phyloP scores from a whole-genome alignment of 176 grass and related monocot species.

The Paspalum notatum region DNA sequence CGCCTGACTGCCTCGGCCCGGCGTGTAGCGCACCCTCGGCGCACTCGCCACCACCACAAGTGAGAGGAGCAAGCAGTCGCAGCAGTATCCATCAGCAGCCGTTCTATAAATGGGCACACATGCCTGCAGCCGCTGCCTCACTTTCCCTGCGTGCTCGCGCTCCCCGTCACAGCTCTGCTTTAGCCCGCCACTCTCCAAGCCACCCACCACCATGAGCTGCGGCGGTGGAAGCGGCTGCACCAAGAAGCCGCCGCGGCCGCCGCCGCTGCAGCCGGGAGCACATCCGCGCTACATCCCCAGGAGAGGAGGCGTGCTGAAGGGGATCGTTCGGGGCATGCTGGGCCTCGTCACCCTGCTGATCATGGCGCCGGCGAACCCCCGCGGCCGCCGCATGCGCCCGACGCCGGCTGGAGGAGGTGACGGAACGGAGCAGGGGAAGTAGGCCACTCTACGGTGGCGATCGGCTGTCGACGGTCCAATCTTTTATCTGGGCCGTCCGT shows the following conservation, averaged over 20 bases:
- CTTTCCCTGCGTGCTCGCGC: not conserved
- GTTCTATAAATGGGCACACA: slow-evolving; percentile 12
- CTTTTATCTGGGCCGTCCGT: slow-evolving; percentile 36
- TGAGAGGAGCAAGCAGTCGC: not conserved
- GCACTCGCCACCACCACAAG: not conserved
- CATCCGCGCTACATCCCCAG: slow-evolving; percentile 44
- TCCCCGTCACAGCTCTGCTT: not conserved
- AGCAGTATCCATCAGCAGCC: not conserved
- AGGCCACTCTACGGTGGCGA: not conserved
- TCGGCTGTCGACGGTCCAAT: not conserved
- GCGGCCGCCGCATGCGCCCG: slow-evolving; percentile 26
- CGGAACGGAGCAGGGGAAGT: slow-evolving; percentile 17
- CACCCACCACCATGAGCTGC: not conserved
- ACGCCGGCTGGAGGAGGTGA: not conserved
- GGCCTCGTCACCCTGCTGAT: not conserved
- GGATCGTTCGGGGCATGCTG: slow-evolving; percentile 14
- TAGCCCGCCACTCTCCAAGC: not conserved
- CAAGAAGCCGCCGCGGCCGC: not conserved
- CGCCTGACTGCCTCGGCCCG: slow-evolving; percentile 2
- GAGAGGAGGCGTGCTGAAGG: slow-evolving; percentile 49
- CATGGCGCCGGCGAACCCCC: not conserved
- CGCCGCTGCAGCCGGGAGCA: not conserved
- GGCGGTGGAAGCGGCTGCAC: not conserved
- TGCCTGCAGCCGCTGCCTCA: not conserved
- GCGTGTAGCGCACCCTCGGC: not conserved